Evolutionary conservation across 768 basidiomycete species (phyloP), one percentile per base, ranked within the genome.

Genomic region (Rhodotorula babjevae): DNA sequence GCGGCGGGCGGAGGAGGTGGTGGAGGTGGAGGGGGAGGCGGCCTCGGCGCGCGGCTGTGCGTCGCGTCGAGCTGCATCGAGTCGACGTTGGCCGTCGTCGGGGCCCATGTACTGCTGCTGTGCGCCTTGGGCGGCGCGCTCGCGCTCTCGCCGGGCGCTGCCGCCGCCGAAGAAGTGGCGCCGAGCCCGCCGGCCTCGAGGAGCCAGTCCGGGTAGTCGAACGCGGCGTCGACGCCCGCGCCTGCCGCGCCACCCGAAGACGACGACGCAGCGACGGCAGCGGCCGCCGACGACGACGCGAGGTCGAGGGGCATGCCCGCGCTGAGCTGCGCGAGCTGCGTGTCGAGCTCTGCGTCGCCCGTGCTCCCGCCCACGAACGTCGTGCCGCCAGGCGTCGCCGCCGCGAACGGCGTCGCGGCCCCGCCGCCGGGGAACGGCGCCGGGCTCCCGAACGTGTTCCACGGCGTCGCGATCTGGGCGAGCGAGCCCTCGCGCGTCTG

Each of bases 121-220:
- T 36, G 36, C 44, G 44, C 18, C 44, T 46, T 11, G 18, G 44
- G 14, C 44, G 44, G 44, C 14, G 44, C 44, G 44, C 44, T 46
- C 44, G 44, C 44, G 44, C 44, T 46, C 44, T 46, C 44, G 44
- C 44, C 44, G 6, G 44, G n/a, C 3, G 15, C 53, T 15, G n/a
- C 53, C 6, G n/a, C 27, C n/a, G 56, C 33, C 36, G 36, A 5
- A 4, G 36, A 36, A 9, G 5, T 9, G 56, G 19, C 2, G 25
- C 14, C 44, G 44, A 66, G 36, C 25, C 46, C 65, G 11, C 65
- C 65, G 1, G 65, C 65, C 19, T 33, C 49, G 46, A 66, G 65
- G 14, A 66, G 33, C 25, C 58, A 66, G 4, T 66, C 65, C 57
- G 65, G 65, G 27, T 66, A 66, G 46, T 58, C 47, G 23, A 66